These are phyloP conservation scores for Lanmaoa pseudosensibilis DNA, from an alignment of 768 basidiomycete genomes.

Conservation along the genomic window DNA sequence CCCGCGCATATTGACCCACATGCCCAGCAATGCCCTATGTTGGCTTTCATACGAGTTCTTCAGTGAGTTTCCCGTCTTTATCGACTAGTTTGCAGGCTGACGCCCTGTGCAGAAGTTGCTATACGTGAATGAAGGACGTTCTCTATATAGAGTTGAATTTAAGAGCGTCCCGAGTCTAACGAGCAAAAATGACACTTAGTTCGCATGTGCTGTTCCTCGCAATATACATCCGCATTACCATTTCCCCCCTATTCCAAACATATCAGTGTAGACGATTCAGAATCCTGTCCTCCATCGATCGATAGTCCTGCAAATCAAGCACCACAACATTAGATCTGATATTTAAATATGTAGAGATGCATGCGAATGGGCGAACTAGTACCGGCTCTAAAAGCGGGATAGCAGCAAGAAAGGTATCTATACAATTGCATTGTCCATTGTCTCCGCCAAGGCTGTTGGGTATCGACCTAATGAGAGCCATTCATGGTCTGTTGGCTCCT, in stretches of 20 bases:
- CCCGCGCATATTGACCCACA: conserved; percentile 89
- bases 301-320: conserved; percentile 1
- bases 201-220: conserved; percentile 5
- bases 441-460: background rate
- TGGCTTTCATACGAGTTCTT: conserved; percentile 99
- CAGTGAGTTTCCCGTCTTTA: conserved; percentile 59
- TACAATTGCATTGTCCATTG: conserved; percentile 5
- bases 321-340: background rate
- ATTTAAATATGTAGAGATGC: background rate
- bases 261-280: background rate
- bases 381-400: background rate
- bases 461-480: conserved; percentile 9
- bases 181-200: background rate
- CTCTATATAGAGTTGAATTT: conserved; percentile 17
- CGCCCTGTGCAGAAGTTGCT: conserved; percentile 51
- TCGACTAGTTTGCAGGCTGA: conserved; percentile 6
- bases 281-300: background rate
- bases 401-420: conserved; percentile 5
- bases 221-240: conserved; percentile 21
- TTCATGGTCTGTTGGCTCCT: conserved; percentile 28
- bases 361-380: background rate
- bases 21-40: conserved; percentile 96
- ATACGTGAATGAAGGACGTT: conserved; percentile 46
- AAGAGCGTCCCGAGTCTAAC: conserved; percentile 7
- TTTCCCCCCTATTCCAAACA: background rate